Evolutionary conservation across 1,139 yeast genomes (phyloP).

Genomic region (Debaryomyces fabryi): DNA sequence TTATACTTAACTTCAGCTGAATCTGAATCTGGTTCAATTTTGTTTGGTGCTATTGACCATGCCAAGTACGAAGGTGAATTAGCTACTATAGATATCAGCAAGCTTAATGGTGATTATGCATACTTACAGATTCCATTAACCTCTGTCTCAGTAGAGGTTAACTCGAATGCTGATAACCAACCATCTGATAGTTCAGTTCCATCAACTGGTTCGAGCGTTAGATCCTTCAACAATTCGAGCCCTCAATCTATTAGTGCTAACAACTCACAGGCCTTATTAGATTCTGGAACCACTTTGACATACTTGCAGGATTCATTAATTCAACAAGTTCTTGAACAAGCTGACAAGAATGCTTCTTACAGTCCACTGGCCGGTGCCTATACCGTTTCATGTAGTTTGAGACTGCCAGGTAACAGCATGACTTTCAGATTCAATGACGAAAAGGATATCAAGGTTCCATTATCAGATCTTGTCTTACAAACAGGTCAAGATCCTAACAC

Average conservation of each 20-base stretch:
- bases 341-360: slow-evolving; percentile 24
- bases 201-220: slow-evolving; percentile 10
- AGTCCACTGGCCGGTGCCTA: slow-evolving; percentile 28
- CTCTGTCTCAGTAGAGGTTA: slow-evolving; percentile 12
- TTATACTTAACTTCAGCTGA: slow-evolving; percentile 49
- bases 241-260: slow-evolving; percentile 16
- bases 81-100: slow-evolving; percentile 22
- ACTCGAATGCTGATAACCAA: slow-evolving; percentile 9
- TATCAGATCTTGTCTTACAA: slow-evolving; percentile 23
- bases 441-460: slow-evolving; percentile 27
- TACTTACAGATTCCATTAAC: slow-evolving; percentile 27
- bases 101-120: slow-evolving; percentile 19
- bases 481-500: slow-evolving; percentile 15
- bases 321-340: slow-evolving; percentile 1
- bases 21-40: slow-evolving; percentile 47
- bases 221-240: slow-evolving; percentile 12
- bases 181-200: slow-evolving; percentile 11
- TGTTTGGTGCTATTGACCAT: slow-evolving; percentile 62
- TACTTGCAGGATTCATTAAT: slow-evolving; percentile 22
- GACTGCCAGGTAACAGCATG: slow-evolving; percentile 25
- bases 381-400: slow-evolving; percentile 32
- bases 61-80: slow-evolving; percentile 54
- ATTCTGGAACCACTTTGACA: slow-evolving; percentile 45
- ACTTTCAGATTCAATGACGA: slow-evolving; percentile 30
- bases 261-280: slow-evolving; percentile 32